Conservation (phyloP, 2,329 filamentous ascomycete genomes). For the Podosphaera fusca region DNA sequence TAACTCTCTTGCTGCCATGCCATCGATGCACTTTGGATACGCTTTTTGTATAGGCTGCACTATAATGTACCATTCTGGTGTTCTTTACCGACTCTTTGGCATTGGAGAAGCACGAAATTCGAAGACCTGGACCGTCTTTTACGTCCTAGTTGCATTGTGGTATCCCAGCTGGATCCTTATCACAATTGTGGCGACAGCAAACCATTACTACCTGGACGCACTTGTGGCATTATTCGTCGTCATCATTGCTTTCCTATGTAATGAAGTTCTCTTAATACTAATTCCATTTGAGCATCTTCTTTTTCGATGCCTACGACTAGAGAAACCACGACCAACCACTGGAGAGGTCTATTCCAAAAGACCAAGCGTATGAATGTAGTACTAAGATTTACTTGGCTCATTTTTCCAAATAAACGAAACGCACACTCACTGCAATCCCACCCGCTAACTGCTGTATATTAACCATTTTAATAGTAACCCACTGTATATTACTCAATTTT, state of each 20-base stretch:
- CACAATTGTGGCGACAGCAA: conserved; percentile 29
- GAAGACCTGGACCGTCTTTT: conserved; percentile 21
- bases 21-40: conserved; percentile 30
- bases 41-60: conserved; percentile 28
- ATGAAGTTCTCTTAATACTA: conserved; percentile 25
- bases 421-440: too few relatives aligned
- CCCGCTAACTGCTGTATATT: too few relatives aligned
- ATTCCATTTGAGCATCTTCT: conserved; percentile 26
- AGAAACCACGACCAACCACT: conserved; percentile 27
- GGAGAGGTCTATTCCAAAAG: conserved; percentile 9
- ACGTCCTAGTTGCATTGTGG: conserved; percentile 19
- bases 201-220: conserved; percentile 31
- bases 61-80: conserved; percentile 27
- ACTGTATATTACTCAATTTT: too few relatives aligned
- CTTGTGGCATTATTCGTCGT: conserved; percentile 24
- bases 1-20: conserved; percentile 28
- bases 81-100: conserved; percentile 18
- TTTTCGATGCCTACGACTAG: conserved; percentile 22
- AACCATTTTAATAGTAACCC: too few relatives aligned
- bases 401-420: too few relatives aligned
- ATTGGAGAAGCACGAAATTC: conserved; percentile 21
- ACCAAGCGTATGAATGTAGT: too few relatives aligned
- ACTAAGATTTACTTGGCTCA: too few relatives aligned
- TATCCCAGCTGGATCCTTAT: conserved; percentile 25
- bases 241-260: conserved; percentile 22